Conservation (phyloP, 2,329 filamentous ascomycete genomes). For the Xylariaceae sp. region DNA sequence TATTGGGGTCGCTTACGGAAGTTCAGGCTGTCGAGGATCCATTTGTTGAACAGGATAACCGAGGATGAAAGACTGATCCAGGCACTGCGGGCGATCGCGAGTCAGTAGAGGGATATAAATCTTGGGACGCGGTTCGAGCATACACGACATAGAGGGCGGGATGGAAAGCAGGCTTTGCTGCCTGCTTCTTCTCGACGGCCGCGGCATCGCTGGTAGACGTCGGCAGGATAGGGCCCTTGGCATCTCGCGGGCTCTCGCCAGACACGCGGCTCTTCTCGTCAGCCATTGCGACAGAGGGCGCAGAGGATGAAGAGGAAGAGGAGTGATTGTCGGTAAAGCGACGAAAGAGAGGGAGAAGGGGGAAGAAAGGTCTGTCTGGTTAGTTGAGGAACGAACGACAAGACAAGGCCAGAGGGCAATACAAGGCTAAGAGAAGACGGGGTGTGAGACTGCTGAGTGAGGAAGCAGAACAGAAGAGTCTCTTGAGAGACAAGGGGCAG, state of each 20-base stretch:
- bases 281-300: constrained; percentile 42
- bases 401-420: constrained; percentile 4
- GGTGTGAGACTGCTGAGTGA: constrained; percentile 1
- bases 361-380: constrained; percentile 11
- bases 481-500: neutral
- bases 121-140: constrained; percentile 31
- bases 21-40: constrained; percentile 79
- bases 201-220: constrained; percentile 73
- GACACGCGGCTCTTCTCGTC: constrained; percentile 83
- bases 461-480: neutral
- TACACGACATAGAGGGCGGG: constrained; percentile 80
- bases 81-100: constrained; percentile 48
- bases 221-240: constrained; percentile 63
- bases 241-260: constrained; percentile 66
- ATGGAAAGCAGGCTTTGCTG: constrained; percentile 63
- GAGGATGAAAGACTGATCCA: constrained; percentile 93
- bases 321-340: constrained; percentile 10
- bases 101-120: constrained; percentile 3
- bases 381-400: constrained; percentile 17
- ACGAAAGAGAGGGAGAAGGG: constrained; percentile 9
- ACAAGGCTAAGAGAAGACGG: neutral
- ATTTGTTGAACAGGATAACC: constrained; percentile 99
- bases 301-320: too few relatives aligned
- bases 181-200: constrained; percentile 53
- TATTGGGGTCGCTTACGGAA: constrained; percentile 64